Evolutionary conservation across 805 yeast species (phyloP).

Genomic region (Saturnispora dispora): DNA sequence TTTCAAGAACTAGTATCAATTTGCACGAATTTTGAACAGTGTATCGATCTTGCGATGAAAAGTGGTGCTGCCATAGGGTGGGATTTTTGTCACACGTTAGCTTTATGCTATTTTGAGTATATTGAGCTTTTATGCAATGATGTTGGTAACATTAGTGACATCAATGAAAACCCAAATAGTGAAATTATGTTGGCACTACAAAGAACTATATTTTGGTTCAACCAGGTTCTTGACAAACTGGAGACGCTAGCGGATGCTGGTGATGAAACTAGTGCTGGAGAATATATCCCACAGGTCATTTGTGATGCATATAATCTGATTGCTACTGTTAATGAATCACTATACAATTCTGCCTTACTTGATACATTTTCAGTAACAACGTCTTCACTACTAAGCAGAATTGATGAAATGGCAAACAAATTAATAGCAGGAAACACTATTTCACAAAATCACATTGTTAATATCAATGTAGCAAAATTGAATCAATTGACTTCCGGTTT

Average conservation of each 20-base stretch:
- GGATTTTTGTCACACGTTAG: constrained; percentile 41
- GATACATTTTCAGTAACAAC: background rate
- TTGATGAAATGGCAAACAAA: constrained; percentile 14
- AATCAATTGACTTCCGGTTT: constrained; percentile 25
- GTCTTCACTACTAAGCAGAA: constrained; percentile 7
- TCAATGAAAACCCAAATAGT: background rate
- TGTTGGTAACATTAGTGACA: background rate
- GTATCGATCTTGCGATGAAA: constrained; percentile 22
- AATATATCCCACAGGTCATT: constrained; percentile 19
- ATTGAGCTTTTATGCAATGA: constrained; percentile 27
- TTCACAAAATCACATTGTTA: constrained; percentile 18
- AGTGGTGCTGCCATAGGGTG: constrained; percentile 20
- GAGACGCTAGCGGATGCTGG: background rate
- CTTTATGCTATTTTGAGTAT: constrained; percentile 38
- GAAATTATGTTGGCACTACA: constrained; percentile 14
- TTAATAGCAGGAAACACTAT: background rate
- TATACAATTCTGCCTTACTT: constrained; percentile 8
- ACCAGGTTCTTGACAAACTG: constrained; percentile 8
- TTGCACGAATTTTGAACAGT: constrained; percentile 31
- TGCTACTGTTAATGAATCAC: constrained; percentile 22
- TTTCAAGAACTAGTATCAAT: constrained; percentile 32
- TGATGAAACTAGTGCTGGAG: constrained; percentile 1
- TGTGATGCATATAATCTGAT: constrained; percentile 21
- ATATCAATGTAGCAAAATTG: constrained; percentile 27
- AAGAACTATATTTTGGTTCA: constrained; percentile 12